Conservation (phyloP, 169 alveolate species). For the Plasmodium cynomolgi region DNA sequence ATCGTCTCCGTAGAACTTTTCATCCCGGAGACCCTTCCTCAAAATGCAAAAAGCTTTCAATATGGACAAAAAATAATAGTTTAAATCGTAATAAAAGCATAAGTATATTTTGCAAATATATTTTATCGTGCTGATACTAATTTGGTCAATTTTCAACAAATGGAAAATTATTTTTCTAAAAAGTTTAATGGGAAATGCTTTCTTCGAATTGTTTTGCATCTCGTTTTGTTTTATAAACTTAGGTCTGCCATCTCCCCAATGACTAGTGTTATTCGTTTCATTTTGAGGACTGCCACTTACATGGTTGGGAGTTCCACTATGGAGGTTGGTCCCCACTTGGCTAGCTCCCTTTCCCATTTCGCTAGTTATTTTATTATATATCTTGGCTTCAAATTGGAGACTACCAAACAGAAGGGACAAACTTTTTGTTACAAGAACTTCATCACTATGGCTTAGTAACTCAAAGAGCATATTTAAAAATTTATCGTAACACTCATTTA, state of each 20-base stretch:
- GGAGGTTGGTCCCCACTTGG: neutral
- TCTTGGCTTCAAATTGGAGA: conserved; percentile 55
- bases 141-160: conserved; percentile 6
- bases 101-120: conserved; percentile 38
- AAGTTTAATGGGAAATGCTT: conserved; percentile 60
- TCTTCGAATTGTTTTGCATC: neutral
- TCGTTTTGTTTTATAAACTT: neutral
- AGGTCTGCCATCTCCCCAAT: neutral
- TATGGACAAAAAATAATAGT: conserved; percentile 24
- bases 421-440: conserved; percentile 57
- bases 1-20: neutral
- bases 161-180: conserved; percentile 18
- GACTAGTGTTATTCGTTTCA: neutral
- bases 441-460: conserved; percentile 60
- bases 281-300: neutral
- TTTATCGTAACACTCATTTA: conserved; percentile 68
- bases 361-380: conserved; percentile 10
- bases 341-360: neutral
- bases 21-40: neutral
- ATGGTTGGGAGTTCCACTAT: no score
- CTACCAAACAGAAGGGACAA: conserved; percentile 44
- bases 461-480: conserved; percentile 54
- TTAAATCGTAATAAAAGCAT: conserved; percentile 44
- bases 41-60: neutral
- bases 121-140: conserved; percentile 31